These are phyloP conservation scores for Mycena haematopus DNA, from an alignment of 768 basidiomycete genomes.

Conservation along the genomic window DNA sequence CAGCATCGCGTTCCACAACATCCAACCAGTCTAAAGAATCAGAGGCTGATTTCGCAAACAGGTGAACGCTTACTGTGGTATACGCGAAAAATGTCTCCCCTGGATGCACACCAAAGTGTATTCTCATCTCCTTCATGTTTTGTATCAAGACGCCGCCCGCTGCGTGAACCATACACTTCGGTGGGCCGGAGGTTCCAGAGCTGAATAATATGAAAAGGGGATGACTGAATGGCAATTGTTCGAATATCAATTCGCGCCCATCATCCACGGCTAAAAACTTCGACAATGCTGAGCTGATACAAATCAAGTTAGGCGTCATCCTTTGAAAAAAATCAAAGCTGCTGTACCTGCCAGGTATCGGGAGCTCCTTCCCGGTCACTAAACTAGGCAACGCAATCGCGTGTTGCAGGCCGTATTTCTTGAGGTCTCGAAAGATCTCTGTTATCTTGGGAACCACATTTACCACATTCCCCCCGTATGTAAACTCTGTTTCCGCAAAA, in stretches of 20 bases:
- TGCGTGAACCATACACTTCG: slow-evolving; percentile 83
- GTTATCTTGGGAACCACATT: slow-evolving; percentile 60
- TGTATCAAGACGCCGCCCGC: slow-evolving; percentile 79
- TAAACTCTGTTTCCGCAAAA: slow-evolving; percentile 70
- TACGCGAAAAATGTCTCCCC: slow-evolving; percentile 75
- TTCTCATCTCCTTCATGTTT: slow-evolving; percentile 66
- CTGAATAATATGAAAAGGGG: slow-evolving; percentile 86
- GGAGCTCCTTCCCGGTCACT: slow-evolving; percentile 50
- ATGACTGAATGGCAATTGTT: slow-evolving; percentile 77
- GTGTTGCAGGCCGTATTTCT: slow-evolving; percentile 53
- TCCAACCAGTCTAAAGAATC: slow-evolving; percentile 70
- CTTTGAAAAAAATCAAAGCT: slow-evolving; percentile 20
- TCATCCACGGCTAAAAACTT: slow-evolving; percentile 59
- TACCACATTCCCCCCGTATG: slow-evolving; percentile 66
- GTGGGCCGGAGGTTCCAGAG: slow-evolving; percentile 86
- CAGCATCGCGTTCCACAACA: slow-evolving; percentile 82
- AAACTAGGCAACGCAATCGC: slow-evolving; percentile 67
- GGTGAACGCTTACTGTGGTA: slow-evolving; percentile 58
- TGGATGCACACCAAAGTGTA: slow-evolving; percentile 48
- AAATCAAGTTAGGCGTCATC: slow-evolving; percentile 30
- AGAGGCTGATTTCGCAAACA: not conserved
- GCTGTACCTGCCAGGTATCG: slow-evolving; percentile 39
- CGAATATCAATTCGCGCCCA: slow-evolving; percentile 61
- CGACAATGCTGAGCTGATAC: slow-evolving; percentile 50
- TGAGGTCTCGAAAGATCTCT: slow-evolving; percentile 58